Percentiles rank a stretch among this genome's conserved stretches.
Evolutionary conservation across 495 filamentous ascomycete species (phyloP).

Genomic region (Neohortaea acidophila): DNA sequence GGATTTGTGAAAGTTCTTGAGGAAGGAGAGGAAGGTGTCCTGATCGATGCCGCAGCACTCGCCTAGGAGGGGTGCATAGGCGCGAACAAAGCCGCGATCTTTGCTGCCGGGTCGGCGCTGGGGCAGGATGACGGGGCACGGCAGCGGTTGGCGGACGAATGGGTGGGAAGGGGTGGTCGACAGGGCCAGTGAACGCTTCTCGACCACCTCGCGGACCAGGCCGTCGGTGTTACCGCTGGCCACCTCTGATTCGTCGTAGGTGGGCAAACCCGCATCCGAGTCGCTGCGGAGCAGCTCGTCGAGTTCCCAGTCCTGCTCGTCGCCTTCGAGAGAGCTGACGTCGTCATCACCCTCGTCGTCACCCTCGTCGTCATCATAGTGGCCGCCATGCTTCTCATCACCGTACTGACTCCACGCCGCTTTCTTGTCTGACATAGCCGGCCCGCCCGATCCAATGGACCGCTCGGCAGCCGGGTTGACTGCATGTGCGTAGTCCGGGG

Average conservation of each 20-base stretch:
- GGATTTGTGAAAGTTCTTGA: constrained; percentile 34
- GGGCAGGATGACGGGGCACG: constrained; percentile 35
- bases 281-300: constrained; percentile 31
- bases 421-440: constrained; percentile 13
- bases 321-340: constrained; percentile 20
- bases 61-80: constrained; percentile 38
- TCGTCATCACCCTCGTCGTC: not conserved
- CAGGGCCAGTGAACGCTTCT: constrained; percentile 12
- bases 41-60: constrained; percentile 36
- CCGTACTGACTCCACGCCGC: constrained; percentile 2
- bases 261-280: not conserved
- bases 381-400: constrained; percentile 4
- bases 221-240: constrained; percentile 4
- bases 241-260: constrained; percentile 4
- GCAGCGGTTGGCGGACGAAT: constrained; percentile 15
- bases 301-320: constrained; percentile 36
- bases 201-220: constrained; percentile 19
- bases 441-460: constrained; percentile 10
- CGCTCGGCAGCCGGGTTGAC: constrained; percentile 1
- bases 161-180: constrained; percentile 3
- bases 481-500: constrained; percentile 18
- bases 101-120: constrained; percentile 34
- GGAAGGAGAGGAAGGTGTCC: constrained; percentile 38
- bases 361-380: not conserved
- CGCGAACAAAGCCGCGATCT: constrained; percentile 32